These are phyloP conservation scores for Vitis cinerea DNA, from an alignment of 164 flowering plant genomes.

Conservation along the genomic window DNA sequence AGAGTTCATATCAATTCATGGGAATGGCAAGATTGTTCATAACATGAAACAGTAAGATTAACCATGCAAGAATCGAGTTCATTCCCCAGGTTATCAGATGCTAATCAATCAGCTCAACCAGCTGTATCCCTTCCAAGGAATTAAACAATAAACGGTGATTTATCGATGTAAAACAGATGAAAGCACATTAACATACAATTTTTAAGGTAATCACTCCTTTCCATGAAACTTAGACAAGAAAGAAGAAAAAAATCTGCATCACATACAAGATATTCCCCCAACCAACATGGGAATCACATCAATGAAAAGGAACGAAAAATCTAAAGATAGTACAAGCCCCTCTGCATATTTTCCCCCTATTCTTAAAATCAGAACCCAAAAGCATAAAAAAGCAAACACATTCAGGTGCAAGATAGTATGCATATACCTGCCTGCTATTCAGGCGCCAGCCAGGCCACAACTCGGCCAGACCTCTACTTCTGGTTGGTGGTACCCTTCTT, in stretches of 20 bases:
- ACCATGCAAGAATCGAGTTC: too few relatives aligned
- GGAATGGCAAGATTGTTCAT: too few relatives aligned
- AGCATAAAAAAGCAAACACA: constrained; percentile 24
- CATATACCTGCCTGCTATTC: constrained; percentile 24
- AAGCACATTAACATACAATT: constrained; percentile 22
- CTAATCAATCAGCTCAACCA: background rate
- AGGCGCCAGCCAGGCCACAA: constrained; percentile 9
- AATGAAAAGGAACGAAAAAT: constrained; percentile 2
- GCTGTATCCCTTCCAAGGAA: background rate
- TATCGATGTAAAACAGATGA: constrained; percentile 5
- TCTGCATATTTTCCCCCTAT: constrained; percentile 24
- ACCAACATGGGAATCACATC: constrained; percentile 18
- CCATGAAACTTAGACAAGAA: constrained; percentile 16
- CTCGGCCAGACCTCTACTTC: constrained; percentile 32
- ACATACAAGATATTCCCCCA: constrained; percentile 27
- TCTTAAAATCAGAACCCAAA: constrained; percentile 17
- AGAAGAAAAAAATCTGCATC: constrained; percentile 22
- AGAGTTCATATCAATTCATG: too few relatives aligned
- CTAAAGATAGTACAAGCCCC: constrained; percentile 33
- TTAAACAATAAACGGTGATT: constrained; percentile 1
- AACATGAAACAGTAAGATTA: background rate
- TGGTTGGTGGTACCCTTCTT: constrained; percentile 59
- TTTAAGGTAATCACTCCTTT: constrained; percentile 24
- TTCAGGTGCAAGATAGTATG: constrained; percentile 18
- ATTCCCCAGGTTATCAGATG: background rate